A percentile compares a stretch with the other conserved stretches of the same genome.
phyloP scores from a whole-genome alignment of 2,329 filamentous ascomycete species.

The Fusarium sp. region DNA sequence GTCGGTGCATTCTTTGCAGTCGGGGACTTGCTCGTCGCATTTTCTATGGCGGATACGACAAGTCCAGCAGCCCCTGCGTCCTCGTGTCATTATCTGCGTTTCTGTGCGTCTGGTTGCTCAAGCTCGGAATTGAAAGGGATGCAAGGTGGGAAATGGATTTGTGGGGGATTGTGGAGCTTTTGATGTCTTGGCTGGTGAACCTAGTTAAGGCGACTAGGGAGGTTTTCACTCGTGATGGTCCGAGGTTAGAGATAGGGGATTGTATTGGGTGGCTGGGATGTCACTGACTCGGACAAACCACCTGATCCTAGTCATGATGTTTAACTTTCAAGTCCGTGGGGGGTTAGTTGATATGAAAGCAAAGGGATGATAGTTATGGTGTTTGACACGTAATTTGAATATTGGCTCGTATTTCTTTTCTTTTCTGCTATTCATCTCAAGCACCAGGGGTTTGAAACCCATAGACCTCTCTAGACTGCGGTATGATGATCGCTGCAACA shows the following conservation, averaged over 20 bases:
- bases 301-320: background rate
- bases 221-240: background rate
- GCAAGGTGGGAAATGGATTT: background rate
- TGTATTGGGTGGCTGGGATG: background rate
- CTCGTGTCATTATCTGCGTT: conserved; percentile 2
- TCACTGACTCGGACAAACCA: background rate
- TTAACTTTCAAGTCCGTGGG: background rate
- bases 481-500: no score
- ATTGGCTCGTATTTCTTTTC: background rate
- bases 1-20: conserved; percentile 40
- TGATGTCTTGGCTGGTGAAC: background rate
- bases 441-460: no score
- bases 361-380: background rate
- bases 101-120: background rate
- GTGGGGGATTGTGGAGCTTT: background rate
- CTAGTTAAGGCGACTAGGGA: background rate
- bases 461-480: no score
- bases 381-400: background rate
- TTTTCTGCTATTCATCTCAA: background rate
- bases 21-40: conserved; percentile 42
- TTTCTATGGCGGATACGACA: conserved; percentile 46
- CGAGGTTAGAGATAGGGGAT: background rate
- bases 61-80: conserved; percentile 44
- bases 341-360: background rate
- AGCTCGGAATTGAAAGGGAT: background rate